Base-by-base conservation (phyloP, 1,284 basidiomycete genomes). In the Cryptococcus sp. region DNA sequence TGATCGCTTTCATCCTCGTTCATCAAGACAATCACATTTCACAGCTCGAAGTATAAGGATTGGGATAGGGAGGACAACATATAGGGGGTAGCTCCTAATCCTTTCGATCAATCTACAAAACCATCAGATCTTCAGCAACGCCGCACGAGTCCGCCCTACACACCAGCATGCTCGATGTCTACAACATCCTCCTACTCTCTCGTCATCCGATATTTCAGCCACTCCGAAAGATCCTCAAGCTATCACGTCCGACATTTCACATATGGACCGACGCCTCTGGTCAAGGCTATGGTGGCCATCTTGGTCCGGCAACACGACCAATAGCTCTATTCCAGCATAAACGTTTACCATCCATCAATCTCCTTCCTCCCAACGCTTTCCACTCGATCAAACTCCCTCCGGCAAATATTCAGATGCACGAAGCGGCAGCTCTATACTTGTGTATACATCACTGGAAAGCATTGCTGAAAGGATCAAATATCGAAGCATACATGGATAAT, bases 231-330 rank as follows among this genome's bases (percentile, higher is more conserved):
- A 19, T 46, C 2, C n/a, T 55, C 16, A 36, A 46, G 2, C 34
- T 43, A 7, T 19, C 31, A 11, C 21, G 13, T n/a, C 25, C 39
- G 2, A 37, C 49, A 24, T 52, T 23, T 18, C 46, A 55, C 44
- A 44, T 55, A 37, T 55, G 54, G 54, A 45, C 46, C 19, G 54
- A 55, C 37, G 54, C 54, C 23, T 52, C 49, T 21, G 54, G 54
- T 1, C 43, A 45, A 19, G 54, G 54, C 3, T 55, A 55, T 25
- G 54, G 54, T 11, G 54, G 54, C 28, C 54, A 55, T 19, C 31
- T 55, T 4, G 54, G 54, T 2, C 54, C 54, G 2, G 49, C 50
- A 41, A 40, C 40, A 5, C 50, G 45, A 28, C 54, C 54, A n/a
- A 24, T 55, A 3, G 54, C 50, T 23, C 46, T 55, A 18, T 55